Evolutionary conservation across 345 rosid species (phyloP).

Genomic region (Aegle marmelos): DNA sequence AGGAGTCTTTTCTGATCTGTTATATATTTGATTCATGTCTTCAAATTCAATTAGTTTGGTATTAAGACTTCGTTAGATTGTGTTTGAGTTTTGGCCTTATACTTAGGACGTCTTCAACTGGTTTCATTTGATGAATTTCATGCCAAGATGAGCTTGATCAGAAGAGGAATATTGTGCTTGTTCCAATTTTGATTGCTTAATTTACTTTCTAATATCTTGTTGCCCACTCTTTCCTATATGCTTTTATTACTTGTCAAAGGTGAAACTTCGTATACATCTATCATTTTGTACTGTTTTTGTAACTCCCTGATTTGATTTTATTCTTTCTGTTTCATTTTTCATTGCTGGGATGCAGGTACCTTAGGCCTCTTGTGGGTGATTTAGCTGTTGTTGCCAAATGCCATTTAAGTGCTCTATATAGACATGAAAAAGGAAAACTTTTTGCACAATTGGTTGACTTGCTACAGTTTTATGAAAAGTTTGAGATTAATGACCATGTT

Average conservation of each 20-base stretch:
- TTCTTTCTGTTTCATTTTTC: slow-evolving; percentile 3
- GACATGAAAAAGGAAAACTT: slow-evolving; percentile 84
- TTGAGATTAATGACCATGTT: slow-evolving; percentile 95
- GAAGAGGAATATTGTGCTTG: not conserved
- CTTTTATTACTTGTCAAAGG: not conserved
- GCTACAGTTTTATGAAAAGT: slow-evolving; percentile 92
- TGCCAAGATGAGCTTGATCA: not conserved
- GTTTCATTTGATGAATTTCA: not conserved
- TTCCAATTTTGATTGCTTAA: not conserved
- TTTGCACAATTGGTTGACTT: slow-evolving; percentile 95
- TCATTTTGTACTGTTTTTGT: not conserved
- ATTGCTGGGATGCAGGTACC: slow-evolving; percentile 53
- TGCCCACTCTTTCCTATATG: not conserved
- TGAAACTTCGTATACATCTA: not conserved
- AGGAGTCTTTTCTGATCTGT: not conserved
- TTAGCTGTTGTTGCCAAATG: slow-evolving; percentile 94
- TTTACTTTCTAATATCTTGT: not conserved
- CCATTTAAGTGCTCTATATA: slow-evolving; percentile 82
- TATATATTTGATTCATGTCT: not conserved
- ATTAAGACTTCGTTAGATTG: not conserved
- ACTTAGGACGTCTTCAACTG: not conserved
- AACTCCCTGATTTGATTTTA: not conserved
- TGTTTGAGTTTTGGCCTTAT: slow-evolving; percentile 3
- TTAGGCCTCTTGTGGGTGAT: slow-evolving; percentile 97
- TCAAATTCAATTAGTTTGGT: not conserved